Evolutionary conservation across 306 rosid species (phyloP).

Genomic region (Amphicarpaea edgeworthii): DNA sequence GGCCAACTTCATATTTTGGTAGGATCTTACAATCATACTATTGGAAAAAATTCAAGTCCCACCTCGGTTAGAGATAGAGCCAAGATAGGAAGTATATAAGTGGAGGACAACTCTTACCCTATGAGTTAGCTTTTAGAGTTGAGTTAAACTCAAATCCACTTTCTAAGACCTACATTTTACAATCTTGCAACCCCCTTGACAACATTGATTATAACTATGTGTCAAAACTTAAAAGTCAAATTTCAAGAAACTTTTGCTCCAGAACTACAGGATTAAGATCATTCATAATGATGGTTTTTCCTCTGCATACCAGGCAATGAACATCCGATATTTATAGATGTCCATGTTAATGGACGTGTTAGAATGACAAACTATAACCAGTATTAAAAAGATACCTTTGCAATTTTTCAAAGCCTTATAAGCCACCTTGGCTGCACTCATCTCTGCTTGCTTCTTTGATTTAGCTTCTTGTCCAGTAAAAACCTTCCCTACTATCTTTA

Average conservation of each 20-base stretch:
- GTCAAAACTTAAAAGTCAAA: not conserved
- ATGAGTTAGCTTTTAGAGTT: too few relatives aligned
- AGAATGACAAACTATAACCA: conserved; percentile 14
- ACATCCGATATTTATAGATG: not conserved
- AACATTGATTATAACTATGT: not conserved
- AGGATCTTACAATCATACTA: not conserved
- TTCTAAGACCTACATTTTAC: too few relatives aligned
- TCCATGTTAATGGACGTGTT: not conserved
- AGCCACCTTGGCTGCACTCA: conserved; percentile 85
- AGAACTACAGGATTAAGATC: not conserved
- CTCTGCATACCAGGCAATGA: conserved; percentile 1
- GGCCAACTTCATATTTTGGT: not conserved
- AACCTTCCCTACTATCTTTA: conserved; percentile 64
- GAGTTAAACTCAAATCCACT: too few relatives aligned
- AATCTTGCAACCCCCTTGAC: not conserved
- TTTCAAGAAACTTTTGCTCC: not conserved
- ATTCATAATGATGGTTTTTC: not conserved
- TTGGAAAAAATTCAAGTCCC: too few relatives aligned
- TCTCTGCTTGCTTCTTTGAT: conserved; percentile 83
- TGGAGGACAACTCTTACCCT: too few relatives aligned
- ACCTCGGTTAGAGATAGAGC: too few relatives aligned
- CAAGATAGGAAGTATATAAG: too few relatives aligned
- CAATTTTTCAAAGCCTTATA: conserved; percentile 61
- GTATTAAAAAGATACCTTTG: conserved; percentile 50
- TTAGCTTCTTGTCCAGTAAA: conserved; percentile 70